Evolutionary conservation across 2,329 filamentous ascomycete species (phyloP).

Genomic region (Colletotrichum paranaense): DNA sequence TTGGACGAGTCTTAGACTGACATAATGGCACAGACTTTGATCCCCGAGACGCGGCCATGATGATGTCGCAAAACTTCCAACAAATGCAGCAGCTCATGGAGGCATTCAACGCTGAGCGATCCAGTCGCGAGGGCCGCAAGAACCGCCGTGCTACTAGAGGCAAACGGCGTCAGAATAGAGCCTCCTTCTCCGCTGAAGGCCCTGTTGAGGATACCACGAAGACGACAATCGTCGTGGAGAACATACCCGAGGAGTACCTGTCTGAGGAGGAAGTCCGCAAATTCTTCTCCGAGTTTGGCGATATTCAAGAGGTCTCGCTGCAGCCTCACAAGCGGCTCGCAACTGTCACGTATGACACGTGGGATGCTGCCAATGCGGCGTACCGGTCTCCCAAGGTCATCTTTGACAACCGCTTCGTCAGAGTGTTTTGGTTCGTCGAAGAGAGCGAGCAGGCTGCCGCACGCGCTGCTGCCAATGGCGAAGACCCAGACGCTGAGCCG

Average conservation of each 20-base stretch:
- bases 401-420: constrained; percentile 88
- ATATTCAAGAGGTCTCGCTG: constrained; percentile 72
- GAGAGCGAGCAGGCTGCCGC: constrained; percentile 49
- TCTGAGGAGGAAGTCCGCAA: constrained; percentile 71
- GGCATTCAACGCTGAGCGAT: constrained; percentile 38
- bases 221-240: constrained; percentile 79
- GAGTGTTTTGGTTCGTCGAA: constrained; percentile 81
- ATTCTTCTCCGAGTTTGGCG: constrained; percentile 81
- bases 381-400: constrained; percentile 83
- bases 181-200: constrained; percentile 73
- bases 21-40: constrained; percentile 30
- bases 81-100: constrained; percentile 35
- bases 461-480: constrained; percentile 36
- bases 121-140: constrained; percentile 40
- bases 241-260: constrained; percentile 79
- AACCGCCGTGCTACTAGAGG: constrained; percentile 40
- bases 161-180: constrained; percentile 46
- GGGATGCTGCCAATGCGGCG: constrained; percentile 74
- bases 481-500: constrained; percentile 49
- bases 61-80: constrained; percentile 35
- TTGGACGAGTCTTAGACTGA: constrained; percentile 4
- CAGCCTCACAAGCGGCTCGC: constrained; percentile 75
- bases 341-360: constrained; percentile 75
- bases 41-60: constrained; percentile 35
- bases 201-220: constrained; percentile 72